Evolutionary conservation across 2,329 filamentous ascomycete species (phyloP), one percentile per base, ranked within the genome.

Genomic region (Phoma sp.): DNA sequence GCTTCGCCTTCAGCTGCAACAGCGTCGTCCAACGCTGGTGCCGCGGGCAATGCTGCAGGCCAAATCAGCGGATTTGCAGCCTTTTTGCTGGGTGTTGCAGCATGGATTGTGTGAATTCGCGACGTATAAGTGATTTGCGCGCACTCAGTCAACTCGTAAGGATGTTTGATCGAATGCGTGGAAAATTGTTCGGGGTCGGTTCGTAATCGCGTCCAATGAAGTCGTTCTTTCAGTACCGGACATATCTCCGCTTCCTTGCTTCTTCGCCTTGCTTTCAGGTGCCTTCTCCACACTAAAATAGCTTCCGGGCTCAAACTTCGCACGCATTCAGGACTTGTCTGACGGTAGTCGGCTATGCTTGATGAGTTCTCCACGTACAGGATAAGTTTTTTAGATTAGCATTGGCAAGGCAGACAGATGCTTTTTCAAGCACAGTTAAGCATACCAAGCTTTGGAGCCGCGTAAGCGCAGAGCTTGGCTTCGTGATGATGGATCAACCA

Each of bases 21-120:
- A 11, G 40, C 39, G 23, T 21, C 48, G 2, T 23, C 48, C n/a
- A 38, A 20, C 11, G 40, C 28, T n/a, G 47, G 46, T 25, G 43
- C 38, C 12, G 38, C 43, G 14, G 9, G 5, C 10, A 14, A 20
- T n/a, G 21, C 20, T 7, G 30, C 18, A n/a, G 25, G 39, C 10
- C 43, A 36, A 23, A 21, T 43, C 33, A 38, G 29, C 39, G 47
- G 47, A 7, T 6, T 52, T 21, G 47, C 46, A 25, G 56, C 55
- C 1, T 18, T 49, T n/a, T 29, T 43, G 17, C 17, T 56, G 5
- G 56, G 56, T 14, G 34, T 47, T n/a, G 48, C 49, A 12, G 56
- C 56, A 15, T 61, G 48, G 52, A 7, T 50, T 33, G 26, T 56
- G 36, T 61, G 43, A 48, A 33, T 34, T 23, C 15, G 21, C 17